Base-by-base conservation (phyloP, 768 basidiomycete species). In the Pulveroboletus ravenelii region DNA sequence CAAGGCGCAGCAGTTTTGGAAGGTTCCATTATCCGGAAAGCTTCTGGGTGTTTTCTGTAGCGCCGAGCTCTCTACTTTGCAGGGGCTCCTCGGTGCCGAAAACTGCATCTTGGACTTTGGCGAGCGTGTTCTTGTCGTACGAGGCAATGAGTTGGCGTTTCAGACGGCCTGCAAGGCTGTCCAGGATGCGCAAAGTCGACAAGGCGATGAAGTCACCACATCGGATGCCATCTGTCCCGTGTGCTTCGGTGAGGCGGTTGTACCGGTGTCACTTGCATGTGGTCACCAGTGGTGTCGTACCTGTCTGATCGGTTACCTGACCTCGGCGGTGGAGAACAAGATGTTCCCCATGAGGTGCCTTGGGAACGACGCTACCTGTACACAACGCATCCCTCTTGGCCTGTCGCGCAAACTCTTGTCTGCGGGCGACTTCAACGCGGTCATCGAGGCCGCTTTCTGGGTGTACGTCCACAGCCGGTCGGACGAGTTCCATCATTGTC, bases 261-360 rank as follows among this genome's bases (percentile, higher is more conserved):
- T 73, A 1, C 83, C 84, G 0, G 63, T 82, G 3, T 71, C 70
- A 10, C 72, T 89, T 1, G 64, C 61, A 10, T 92, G 89, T 54
- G 80, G 84, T 2, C 88, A 92, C 62, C 58, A 59, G 1, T 89
- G 81, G 78, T 91, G 89, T 61, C 76, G 76, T 34, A 52, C 71
- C 3, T 92, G 89, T 61, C 62, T 91, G 18, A 57, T 65, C 7
- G 66, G 72, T 29, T 90, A 87, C 61, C 71, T 91, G 17, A 62
- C 65, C 3, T 76, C 85, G 1, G 72, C 85, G 1, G 67, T 77
- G 18, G 78, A 81, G 30, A 79, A 73, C 56, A 78, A 75, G 42
- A 68, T 66, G 12, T 90, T 90, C 70, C 89, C 89, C 0, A 62
- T 91, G n/a, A 76, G 64, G 15, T 92, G 89, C 56, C 74, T 91